Percentiles rank a stretch among this genome's conserved stretches.
These are phyloP conservation scores for Leccinum solheimii DNA, from an alignment of 1,284 basidiomycete species.

Conservation along the genomic window DNA sequence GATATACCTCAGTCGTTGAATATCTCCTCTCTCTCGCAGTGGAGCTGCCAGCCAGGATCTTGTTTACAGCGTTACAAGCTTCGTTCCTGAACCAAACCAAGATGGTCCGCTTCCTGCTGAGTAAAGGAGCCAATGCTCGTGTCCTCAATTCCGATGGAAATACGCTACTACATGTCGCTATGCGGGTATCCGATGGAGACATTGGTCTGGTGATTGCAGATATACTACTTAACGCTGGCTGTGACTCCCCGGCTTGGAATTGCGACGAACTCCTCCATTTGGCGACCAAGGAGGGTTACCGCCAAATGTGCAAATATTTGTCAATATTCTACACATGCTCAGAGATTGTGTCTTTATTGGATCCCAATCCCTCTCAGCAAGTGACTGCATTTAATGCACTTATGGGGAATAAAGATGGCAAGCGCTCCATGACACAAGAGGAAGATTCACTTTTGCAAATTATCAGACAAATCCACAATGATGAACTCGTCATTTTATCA, in stretches of 20 bases:
- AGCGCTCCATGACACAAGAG: neutral
- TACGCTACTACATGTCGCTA: neutral
- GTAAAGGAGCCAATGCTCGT: neutral
- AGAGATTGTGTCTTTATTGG: neutral
- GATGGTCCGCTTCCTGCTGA: neutral
- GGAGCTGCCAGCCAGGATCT: neutral
- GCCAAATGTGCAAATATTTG: neutral
- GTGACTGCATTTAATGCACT: neutral
- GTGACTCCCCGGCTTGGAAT: neutral
- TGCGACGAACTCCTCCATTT: neutral
- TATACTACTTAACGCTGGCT: neutral
- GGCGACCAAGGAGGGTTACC: neutral
- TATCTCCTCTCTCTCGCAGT: neutral
- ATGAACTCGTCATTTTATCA: neutral
- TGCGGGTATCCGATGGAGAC: neutral
- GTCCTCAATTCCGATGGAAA: neutral
- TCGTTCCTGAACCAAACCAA: neutral
- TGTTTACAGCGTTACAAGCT: conserved; percentile 1
- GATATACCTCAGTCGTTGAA: neutral
- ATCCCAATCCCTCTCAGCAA: neutral
- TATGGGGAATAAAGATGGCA: neutral
- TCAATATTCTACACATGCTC: neutral
- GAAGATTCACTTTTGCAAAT: no score
- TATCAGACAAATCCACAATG: neutral
- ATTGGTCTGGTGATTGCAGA: neutral